Conservation (phyloP, 345 rosid species). For the Excoecaria agallocha region DNA sequence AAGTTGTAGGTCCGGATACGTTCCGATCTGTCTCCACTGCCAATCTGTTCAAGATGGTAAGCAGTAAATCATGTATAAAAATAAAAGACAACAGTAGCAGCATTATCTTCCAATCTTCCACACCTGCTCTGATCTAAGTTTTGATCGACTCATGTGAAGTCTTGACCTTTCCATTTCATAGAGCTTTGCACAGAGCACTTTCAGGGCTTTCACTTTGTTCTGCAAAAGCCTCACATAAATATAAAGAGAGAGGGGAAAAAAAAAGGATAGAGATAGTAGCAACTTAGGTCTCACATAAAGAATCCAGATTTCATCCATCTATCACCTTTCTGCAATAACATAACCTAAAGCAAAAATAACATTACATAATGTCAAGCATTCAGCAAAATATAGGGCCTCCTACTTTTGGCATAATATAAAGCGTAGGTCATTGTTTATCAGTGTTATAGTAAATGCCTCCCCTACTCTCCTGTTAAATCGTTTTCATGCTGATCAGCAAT, state of each 20-base stretch:
- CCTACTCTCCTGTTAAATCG: background rate
- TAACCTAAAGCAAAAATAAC: background rate
- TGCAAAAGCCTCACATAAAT: constrained; percentile 23
- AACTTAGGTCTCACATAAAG: background rate
- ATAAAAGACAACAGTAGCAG: background rate
- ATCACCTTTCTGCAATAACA: background rate
- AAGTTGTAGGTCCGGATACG: constrained; percentile 89
- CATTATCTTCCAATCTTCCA: background rate
- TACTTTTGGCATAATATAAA: background rate
- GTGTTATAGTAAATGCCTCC: background rate
- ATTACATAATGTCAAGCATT: background rate
- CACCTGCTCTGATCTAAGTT: constrained; percentile 89
- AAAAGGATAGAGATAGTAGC: background rate
- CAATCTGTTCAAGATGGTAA: constrained; percentile 55
- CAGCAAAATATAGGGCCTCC: background rate
- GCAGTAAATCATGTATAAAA: constrained; percentile 14
- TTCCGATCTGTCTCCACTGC: constrained; percentile 91
- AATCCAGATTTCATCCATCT: background rate
- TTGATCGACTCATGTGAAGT: constrained; percentile 62
- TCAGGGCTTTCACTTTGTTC: constrained; percentile 93
- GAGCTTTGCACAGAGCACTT: constrained; percentile 87
- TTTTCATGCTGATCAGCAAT: background rate
- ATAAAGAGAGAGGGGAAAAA: background rate
- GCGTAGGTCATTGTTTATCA: background rate
- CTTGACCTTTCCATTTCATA: constrained; percentile 88